Conservation (phyloP, 768 basidiomycete genomes). For the Agaricus subrufescens region DNA sequence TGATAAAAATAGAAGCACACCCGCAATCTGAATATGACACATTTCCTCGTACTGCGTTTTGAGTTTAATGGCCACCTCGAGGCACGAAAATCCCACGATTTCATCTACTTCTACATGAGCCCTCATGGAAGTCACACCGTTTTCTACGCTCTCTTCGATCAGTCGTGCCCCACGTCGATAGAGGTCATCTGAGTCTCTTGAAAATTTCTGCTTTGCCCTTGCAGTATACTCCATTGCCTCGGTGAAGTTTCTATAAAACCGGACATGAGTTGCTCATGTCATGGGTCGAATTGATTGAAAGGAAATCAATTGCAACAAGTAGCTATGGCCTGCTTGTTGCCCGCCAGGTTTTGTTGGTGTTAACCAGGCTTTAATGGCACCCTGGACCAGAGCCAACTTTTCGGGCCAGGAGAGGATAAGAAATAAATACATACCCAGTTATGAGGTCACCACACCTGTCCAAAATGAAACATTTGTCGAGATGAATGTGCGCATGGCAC, state of each 20-base stretch:
- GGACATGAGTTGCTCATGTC: constrained; percentile 5
- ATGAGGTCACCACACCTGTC: constrained; percentile 46
- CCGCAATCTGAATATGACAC: constrained; percentile 57
- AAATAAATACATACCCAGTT: constrained; percentile 38
- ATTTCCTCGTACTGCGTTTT: constrained; percentile 36
- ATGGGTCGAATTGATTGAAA: not conserved
- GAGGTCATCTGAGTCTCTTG: constrained; percentile 38
- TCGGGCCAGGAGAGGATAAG: not conserved
- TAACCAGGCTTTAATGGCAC: not conserved
- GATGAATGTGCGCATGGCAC: constrained; percentile 62
- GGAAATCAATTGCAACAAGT: not conserved
- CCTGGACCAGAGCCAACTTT: not conserved
- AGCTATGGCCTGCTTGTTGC: not conserved
- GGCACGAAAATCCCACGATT: constrained; percentile 47
- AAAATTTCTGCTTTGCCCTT: constrained; percentile 45
- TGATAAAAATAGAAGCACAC: constrained; percentile 24
- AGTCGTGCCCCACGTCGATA: constrained; percentile 48
- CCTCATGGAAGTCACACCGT: constrained; percentile 61
- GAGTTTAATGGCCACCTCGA: constrained; percentile 46
- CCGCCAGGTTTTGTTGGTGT: not conserved
- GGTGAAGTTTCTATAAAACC: constrained; percentile 38
- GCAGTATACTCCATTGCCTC: constrained; percentile 54
- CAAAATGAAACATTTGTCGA: constrained; percentile 67
- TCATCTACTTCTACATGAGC: constrained; percentile 66
- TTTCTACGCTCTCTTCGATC: constrained; percentile 52